Evolutionary conservation across 805 yeast species (phyloP), one percentile per base, ranked within the genome.

Genomic region (Lachancea sp.): DNA sequence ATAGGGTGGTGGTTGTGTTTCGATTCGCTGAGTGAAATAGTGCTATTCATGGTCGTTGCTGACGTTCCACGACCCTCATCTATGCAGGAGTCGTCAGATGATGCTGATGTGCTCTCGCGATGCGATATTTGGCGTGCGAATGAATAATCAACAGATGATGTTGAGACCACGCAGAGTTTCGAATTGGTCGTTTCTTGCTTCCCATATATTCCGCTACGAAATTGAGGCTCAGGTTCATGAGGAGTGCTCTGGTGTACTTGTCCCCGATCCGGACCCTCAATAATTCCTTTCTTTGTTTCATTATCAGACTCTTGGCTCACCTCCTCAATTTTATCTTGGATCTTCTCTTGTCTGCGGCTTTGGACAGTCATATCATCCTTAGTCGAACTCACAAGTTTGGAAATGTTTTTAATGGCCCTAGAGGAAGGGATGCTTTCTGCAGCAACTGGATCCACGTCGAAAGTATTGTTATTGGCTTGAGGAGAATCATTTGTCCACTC

Each of bases 401-500:
- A 65, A 21, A 70, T 62, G 45, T 70, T 69, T 20, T 66, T 56
- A n/a, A 62, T 63, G 16, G 67, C 69, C 41, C 55, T 60, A 8
- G 69, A 61, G n/a, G 65, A 58, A 23, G 74, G 73, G 2, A 68
- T 58, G 13, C 42, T 41, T 3, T 40, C 46, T 9, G 36, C 46
- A 12, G 28, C 28, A 17, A 21, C 13, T 11, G 36, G 13, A 8
- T 35, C 50, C 12, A 43, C 43, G 8, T 43, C 46, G 25, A 49
- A 49, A 28, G 46, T 54, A 16, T 37, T 32, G 22, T 40, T 46
- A 20, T 35, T 47, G 17, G 47, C 34, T 31, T 57, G 62, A 7
- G 71, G 71, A 6, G 70, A 64, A 25, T 66, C 72, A 42, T 56
- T 58, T 5, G 65, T 62, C 52, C 68, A 58, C 38, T 69, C 73